Base-by-base conservation (phyloP, 2,329 filamentous ascomycete genomes). In the Trichoderma citrinoviride region DNA sequence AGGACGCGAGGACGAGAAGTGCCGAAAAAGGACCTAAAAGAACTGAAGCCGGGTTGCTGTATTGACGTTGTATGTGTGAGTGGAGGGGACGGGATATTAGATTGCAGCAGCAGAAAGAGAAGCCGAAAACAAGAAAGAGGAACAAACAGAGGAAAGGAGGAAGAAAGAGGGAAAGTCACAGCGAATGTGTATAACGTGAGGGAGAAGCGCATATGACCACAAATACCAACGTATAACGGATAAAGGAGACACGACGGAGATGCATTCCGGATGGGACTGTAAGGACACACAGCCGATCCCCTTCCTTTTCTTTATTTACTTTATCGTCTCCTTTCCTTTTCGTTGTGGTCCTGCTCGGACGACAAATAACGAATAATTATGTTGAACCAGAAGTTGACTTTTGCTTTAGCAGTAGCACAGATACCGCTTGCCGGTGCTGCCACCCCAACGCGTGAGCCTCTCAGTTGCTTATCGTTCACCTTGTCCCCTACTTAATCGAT, bases 401-500 rank as follows among this genome's bases (percentile, higher is more conserved):
- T 63, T 46, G 50, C 33, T 52, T 40, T 53, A 64, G 60, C 60
- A 52, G 55, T 47, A 55, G 65, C 65, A 33, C 65, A 66, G 65
- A 58, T 66, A 50, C 55, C 61, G 37, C 65, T 66, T 15, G 41
- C 54, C 33, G 49, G 61, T 65, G 65, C 61, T 60, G 65, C 49
- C 41, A 37, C 53, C 8, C n/a, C 46, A 53, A 46, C 60, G 37
- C 65, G 65, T 66, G 60, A 66, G 65, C 25, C 23, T 46, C n/a
- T 27, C 46, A 37, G 33, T 37, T 17, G 19, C 15, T 6, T 29
- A 15, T 49, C 47, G 21, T 25, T 14, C 14, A 5, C 17, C 14
- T 46, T 25, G 25, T 27, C 7, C 19, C 40, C 12, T n/a, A n/a
- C 17, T 29, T 21, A 33, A 23, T 27, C 7, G 47, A 40, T n/a